Percentiles rank a stretch among this genome's conserved stretches.
Conservation (phyloP, 352 stramenopile species). For the Phytopythium cucurbitacearum region DNA sequence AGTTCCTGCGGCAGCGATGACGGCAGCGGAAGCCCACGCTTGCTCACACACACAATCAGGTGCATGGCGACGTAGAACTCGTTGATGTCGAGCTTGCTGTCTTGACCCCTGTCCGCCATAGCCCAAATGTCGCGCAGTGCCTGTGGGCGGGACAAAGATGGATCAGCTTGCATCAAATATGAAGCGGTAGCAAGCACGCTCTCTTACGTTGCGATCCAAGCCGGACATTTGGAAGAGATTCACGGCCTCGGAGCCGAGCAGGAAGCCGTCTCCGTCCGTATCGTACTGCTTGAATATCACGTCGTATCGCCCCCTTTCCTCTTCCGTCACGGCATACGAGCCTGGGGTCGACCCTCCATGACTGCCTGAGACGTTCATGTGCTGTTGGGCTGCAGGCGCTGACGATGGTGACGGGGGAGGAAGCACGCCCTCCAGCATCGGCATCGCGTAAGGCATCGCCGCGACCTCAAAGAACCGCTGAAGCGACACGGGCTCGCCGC, state of each 20-base stretch:
- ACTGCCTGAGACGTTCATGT: no score
- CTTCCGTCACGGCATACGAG: slow-evolving; percentile 80
- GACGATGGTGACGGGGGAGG: slow-evolving; percentile 13
- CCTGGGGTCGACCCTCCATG: background rate
- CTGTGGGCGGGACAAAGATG: slow-evolving; percentile 16
- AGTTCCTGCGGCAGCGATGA: slow-evolving; percentile 64
- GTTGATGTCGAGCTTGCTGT: slow-evolving; percentile 89
- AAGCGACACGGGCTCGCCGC: slow-evolving; percentile 55
- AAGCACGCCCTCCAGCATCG: slow-evolving; percentile 60
- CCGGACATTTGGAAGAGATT: slow-evolving; percentile 93
- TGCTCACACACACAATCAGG: slow-evolving; percentile 94
- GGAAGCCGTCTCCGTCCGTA: slow-evolving; percentile 86
- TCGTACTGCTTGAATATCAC: slow-evolving; percentile 92
- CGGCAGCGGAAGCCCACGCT: slow-evolving; percentile 78
- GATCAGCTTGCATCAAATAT: background rate
- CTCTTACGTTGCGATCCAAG: slow-evolving; percentile 78
- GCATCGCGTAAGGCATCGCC: slow-evolving; percentile 44
- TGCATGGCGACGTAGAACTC: slow-evolving; percentile 97
- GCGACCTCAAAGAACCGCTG: slow-evolving; percentile 73
- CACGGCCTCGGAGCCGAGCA: slow-evolving; percentile 88
- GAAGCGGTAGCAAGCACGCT: background rate
- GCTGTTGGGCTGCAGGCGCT: background rate
- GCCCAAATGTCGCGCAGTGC: slow-evolving; percentile 89
- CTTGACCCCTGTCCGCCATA: slow-evolving; percentile 86
- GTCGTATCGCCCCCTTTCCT: slow-evolving; percentile 90